phyloP scores from a whole-genome alignment of 208 protist genomes.

The Leishmania aethiopica region DNA sequence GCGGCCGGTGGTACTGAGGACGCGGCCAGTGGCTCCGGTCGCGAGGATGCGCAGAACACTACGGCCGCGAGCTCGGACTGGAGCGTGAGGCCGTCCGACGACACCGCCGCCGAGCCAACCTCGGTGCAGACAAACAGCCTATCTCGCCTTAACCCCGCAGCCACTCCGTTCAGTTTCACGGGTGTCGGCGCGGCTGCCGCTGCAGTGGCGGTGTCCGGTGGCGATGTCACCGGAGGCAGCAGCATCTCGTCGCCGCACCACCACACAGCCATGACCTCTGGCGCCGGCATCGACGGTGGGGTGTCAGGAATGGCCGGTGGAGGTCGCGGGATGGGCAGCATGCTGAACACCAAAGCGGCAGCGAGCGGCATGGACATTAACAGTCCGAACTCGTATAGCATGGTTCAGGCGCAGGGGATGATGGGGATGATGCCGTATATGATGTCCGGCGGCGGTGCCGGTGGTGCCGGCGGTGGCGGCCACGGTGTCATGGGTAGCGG shows the following conservation, averaged over 20 bases:
- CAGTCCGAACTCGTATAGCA: slow-evolving; percentile 23
- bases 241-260: neutral
- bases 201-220: neutral
- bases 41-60: slow-evolving; percentile 32
- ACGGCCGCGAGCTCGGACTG: slow-evolving; percentile 34
- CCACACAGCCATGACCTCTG: slow-evolving; percentile 12
- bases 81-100: slow-evolving; percentile 37
- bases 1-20: slow-evolving; percentile 16
- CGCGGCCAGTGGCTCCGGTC: slow-evolving; percentile 7
- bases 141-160: slow-evolving; percentile 35
- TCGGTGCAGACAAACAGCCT: slow-evolving; percentile 19
- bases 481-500: slow-evolving; percentile 14
- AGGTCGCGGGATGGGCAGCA: slow-evolving; percentile 5
- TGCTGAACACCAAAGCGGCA: slow-evolving; percentile 7
- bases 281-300: slow-evolving; percentile 10
- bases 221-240: slow-evolving; percentile 5
- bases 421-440: slow-evolving; percentile 22
- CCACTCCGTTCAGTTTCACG: slow-evolving; percentile 33
- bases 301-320: slow-evolving; percentile 8
- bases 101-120: slow-evolving; percentile 6
- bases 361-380: slow-evolving; percentile 15
- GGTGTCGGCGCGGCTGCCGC: slow-evolving; percentile 13
- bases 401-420: slow-evolving; percentile 26
- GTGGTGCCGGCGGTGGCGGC: slow-evolving; percentile 2
- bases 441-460: slow-evolving; percentile 18